These are phyloP conservation scores for Macadamia tetraphylla DNA, from an alignment of 164 flowering plant genomes.

Conservation along the genomic window DNA sequence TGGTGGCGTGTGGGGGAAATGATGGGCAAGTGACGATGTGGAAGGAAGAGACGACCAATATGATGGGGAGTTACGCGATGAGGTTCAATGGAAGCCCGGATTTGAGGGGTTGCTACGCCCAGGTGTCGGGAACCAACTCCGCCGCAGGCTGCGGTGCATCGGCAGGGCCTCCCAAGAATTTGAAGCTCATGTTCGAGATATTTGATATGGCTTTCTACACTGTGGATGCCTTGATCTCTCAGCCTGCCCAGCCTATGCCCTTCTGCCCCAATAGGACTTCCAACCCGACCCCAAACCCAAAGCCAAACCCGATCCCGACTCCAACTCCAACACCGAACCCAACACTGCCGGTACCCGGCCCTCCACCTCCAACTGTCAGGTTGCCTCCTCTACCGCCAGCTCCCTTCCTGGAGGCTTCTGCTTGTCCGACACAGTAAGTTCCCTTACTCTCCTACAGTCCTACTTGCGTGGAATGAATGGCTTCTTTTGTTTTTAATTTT, in stretches of 20 bases:
- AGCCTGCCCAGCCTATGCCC: conserved; percentile 74
- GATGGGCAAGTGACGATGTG: conserved; percentile 46
- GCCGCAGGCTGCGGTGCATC: conserved; percentile 42
- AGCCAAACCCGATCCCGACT: conserved; percentile 19
- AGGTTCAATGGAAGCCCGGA: conserved; percentile 66
- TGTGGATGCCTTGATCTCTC: conserved; percentile 61
- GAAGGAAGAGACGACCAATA: conserved; percentile 65
- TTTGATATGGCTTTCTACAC: conserved; percentile 56
- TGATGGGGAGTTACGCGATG: conserved; percentile 64
- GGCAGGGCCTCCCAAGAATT: conserved; percentile 49
- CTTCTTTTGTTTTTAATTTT: no score
- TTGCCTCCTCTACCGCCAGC: conserved; percentile 33
- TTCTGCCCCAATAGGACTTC: conserved; percentile 46
- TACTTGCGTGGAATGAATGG: no score
- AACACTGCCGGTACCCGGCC: conserved; percentile 14
- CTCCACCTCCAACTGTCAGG: conserved; percentile 17
- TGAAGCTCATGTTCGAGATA: conserved; percentile 51
- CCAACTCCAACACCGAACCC: conserved; percentile 11
- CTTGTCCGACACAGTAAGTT: conserved; percentile 68
- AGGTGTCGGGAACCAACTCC: conserved; percentile 40
- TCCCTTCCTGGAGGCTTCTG: conserved; percentile 51
- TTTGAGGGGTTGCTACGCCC: conserved; percentile 52
- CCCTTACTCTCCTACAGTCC: no score
- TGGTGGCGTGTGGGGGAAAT: conserved; percentile 46
- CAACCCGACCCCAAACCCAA: conserved; percentile 25